Conservation (phyloP, 2,329 filamentous ascomycete genomes). For the Shiraia sp. region DNA sequence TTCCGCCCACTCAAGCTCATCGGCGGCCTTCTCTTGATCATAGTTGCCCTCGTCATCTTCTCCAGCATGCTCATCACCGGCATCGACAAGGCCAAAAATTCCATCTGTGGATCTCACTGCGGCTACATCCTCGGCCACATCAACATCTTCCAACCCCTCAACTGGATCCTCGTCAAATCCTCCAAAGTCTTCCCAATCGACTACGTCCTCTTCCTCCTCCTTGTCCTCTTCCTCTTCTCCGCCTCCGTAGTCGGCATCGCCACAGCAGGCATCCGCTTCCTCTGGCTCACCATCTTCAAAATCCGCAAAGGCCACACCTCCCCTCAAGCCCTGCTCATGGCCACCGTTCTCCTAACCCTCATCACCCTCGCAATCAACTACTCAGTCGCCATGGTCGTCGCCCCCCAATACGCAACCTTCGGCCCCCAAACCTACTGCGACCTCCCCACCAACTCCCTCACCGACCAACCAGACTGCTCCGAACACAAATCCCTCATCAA, state of each 20-base stretch:
- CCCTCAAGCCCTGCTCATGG: slow-evolving; percentile 87
- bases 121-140: slow-evolving; percentile 89
- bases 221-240: slow-evolving; percentile 86
- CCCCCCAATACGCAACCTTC: slow-evolving; percentile 91
- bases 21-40: slow-evolving; percentile 76
- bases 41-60: slow-evolving; percentile 77
- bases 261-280: slow-evolving; percentile 87
- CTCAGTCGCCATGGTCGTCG: slow-evolving; percentile 87
- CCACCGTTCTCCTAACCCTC: slow-evolving; percentile 86
- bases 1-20: slow-evolving; percentile 89
- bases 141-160: slow-evolving; percentile 93
- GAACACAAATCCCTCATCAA: slow-evolving; percentile 72
- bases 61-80: slow-evolving; percentile 92
- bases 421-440: slow-evolving; percentile 95
- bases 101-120: slow-evolving; percentile 84
- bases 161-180: slow-evolving; percentile 82
- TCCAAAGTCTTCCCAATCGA: slow-evolving; percentile 88
- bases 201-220: slow-evolving; percentile 83
- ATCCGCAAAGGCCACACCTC: slow-evolving; percentile 87
- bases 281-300: slow-evolving; percentile 92
- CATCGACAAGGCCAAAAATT: slow-evolving; percentile 96
- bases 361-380: slow-evolving; percentile 94
- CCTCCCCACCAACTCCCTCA: slow-evolving; percentile 64
- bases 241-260: slow-evolving; percentile 86
- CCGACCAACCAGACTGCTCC: slow-evolving; percentile 74